Evolutionary conservation across 129 eudicot genomes (phyloP).

Genomic region (Centaurea solstitialis): DNA sequence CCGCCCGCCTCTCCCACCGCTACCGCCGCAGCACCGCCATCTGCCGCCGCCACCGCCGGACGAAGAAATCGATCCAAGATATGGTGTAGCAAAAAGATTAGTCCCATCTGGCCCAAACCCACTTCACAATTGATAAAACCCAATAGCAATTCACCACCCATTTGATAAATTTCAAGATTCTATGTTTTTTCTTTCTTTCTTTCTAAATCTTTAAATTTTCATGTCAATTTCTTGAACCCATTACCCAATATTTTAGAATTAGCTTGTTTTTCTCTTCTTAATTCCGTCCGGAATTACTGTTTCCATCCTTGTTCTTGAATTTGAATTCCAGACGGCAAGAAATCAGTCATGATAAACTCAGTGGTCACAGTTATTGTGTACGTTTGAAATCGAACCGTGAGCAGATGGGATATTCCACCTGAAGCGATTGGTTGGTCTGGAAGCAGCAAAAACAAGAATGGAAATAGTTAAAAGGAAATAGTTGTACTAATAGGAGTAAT

Average conservation of each 20-base stretch:
- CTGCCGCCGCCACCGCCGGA: conserved; percentile 37
- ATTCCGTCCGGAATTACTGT: conserved; percentile 23
- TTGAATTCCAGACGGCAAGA: conserved; percentile 19
- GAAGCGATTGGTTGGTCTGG: conserved; percentile 34
- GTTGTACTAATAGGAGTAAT: conserved; percentile 24
- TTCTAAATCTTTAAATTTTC: conserved; percentile 1
- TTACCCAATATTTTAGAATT: background rate
- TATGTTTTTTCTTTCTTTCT: background rate
- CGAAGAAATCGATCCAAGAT: conserved; percentile 73
- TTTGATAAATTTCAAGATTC: conserved; percentile 15
- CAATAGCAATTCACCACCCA: background rate
- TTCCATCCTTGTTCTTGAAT: conserved; percentile 79
- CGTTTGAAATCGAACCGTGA: background rate
- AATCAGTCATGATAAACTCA: background rate
- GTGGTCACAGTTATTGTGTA: too few species aligned
- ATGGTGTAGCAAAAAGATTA: conserved; percentile 80
- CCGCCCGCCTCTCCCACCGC: conserved; percentile 35
- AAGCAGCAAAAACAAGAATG: conserved; percentile 77
- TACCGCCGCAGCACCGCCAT: conserved; percentile 28
- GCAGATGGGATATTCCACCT: too few species aligned
- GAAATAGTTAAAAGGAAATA: conserved; percentile 45
- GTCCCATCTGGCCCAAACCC: conserved; percentile 99
- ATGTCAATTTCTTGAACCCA: background rate
- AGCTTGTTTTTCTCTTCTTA: background rate
- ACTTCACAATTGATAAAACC: conserved; percentile 61